These are phyloP conservation scores for Rhodomyrtus psidioides DNA, from an alignment of 441 rosid species.

Conservation along the genomic window DNA sequence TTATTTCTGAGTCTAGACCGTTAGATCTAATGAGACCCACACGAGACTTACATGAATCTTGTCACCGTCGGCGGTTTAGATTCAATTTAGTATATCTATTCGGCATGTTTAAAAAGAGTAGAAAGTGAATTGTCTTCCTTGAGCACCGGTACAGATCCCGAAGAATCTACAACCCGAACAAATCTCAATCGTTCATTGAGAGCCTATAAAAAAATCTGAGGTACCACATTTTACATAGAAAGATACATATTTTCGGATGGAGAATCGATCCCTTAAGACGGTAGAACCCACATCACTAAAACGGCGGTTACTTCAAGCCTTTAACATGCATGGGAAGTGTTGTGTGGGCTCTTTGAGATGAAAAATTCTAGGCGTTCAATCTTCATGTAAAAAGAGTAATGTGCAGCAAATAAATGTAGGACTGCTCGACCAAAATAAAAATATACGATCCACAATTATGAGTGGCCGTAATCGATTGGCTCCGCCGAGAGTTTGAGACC, in stretches of 20 bases:
- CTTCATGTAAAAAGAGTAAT: too few relatives aligned
- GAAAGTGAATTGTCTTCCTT: neutral
- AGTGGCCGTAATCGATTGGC: too few relatives aligned
- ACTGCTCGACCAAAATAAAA: too few relatives aligned
- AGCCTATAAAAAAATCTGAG: neutral
- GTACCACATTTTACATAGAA: neutral
- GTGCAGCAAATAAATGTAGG: too few relatives aligned
- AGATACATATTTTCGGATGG: neutral
- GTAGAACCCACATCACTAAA: neutral
- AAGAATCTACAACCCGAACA: neutral
- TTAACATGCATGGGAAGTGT: too few relatives aligned
- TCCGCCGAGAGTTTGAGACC: too few relatives aligned
- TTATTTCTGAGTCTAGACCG: neutral
- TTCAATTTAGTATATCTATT: neutral
- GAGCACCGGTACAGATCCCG: neutral
- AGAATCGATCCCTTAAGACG: neutral
- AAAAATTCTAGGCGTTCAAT: too few relatives aligned
- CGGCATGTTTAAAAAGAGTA: neutral
- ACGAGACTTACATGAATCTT: neutral
- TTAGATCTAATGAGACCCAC: neutral
- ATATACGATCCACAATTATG: too few relatives aligned
- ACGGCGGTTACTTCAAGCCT: neutral
- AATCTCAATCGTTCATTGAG: neutral
- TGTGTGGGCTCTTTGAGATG: too few relatives aligned
- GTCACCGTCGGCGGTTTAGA: neutral